Evolutionary conservation across 2,329 filamentous ascomycete species (phyloP).

Genomic region (Trichophyton mentagrophytes): DNA sequence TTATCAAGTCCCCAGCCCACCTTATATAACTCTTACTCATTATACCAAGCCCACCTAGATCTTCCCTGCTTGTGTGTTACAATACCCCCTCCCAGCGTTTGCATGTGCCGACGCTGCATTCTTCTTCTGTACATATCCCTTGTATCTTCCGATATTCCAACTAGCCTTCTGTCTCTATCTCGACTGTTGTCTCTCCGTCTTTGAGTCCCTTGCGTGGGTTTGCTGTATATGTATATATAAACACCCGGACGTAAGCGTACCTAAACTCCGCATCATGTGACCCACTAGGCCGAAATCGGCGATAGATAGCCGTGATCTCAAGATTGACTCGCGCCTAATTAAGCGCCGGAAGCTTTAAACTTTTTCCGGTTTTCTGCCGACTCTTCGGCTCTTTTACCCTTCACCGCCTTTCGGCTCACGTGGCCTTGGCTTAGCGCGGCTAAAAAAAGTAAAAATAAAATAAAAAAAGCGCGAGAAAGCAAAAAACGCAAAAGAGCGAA

Average conservation of each 20-base stretch:
- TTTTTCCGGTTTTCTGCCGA: neutral
- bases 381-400: neutral
- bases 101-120: neutral
- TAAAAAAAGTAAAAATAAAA: neutral
- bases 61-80: neutral
- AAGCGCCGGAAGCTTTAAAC: neutral
- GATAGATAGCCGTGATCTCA: neutral
- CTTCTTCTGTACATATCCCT: neutral
- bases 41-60: slow-evolving; percentile 1
- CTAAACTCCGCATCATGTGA: neutral
- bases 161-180: neutral
- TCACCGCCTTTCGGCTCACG: neutral
- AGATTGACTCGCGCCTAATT: neutral
- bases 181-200: neutral
- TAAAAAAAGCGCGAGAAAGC: neutral
- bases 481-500: neutral
- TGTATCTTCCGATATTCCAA: neutral
- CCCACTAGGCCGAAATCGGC: neutral
- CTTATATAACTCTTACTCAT: neutral
- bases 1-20: neutral
- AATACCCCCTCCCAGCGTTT: neutral
- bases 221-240: neutral
- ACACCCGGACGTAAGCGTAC: neutral
- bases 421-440: neutral
- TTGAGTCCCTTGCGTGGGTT: neutral